Percentiles rank a stretch among this genome's conserved stretches.
These are phyloP conservation scores for Leptodermis oblonga DNA, from an alignment of 257 asterid genomes.

Conservation along the genomic window DNA sequence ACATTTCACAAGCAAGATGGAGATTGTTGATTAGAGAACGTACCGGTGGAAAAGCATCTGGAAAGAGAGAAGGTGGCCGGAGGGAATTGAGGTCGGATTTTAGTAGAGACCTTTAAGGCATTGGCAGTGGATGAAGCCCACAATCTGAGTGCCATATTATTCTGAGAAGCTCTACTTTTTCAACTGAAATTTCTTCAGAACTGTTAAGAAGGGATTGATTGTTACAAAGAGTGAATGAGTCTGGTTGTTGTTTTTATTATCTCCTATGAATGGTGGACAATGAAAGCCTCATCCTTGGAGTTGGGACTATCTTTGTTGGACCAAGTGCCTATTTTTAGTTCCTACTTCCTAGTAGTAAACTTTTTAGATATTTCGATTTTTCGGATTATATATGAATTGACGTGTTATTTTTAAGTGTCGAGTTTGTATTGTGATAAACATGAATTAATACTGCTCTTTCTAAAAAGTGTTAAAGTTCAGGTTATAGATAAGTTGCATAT, in stretches of 20 bases:
- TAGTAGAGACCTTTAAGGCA: constrained; percentile 64
- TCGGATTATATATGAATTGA: no score
- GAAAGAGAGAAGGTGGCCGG: constrained; percentile 68
- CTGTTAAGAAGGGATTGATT: neutral
- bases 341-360: no score
- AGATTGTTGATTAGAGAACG: no score
- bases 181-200: constrained; percentile 13
- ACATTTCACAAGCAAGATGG: neutral
- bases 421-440: no score
- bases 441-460: no score
- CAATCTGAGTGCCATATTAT: constrained; percentile 70
- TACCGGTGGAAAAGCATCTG: constrained; percentile 79
- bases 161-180: neutral
- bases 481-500: no score
- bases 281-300: constrained; percentile 60
- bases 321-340: neutral
- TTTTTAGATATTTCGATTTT: no score
- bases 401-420: no score
- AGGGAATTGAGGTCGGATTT: constrained; percentile 29
- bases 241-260: constrained; percentile 26
- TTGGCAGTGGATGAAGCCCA: constrained; percentile 99
- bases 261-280: constrained; percentile 70
- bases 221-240: neutral
- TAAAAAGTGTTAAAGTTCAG: no score
- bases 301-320: neutral